phyloP scores from a whole-genome alignment of 768 basidiomycete species.

The Mycena filopes region DNA sequence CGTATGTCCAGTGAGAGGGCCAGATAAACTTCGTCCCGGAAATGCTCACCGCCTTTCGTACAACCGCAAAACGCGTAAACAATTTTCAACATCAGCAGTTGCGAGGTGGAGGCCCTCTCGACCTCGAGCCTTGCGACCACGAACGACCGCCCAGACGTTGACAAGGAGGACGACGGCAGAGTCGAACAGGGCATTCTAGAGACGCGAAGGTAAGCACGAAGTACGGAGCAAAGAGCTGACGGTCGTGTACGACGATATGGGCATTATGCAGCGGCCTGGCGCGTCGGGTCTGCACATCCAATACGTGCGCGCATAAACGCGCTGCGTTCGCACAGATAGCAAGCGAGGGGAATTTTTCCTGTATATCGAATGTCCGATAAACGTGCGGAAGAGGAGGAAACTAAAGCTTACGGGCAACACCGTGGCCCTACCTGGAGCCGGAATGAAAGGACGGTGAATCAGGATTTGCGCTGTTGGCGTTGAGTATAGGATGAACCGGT shows the following conservation, averaged over 20 bases:
- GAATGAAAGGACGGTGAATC: slow-evolving; percentile 24
- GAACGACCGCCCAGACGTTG: slow-evolving; percentile 50
- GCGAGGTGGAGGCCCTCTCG: slow-evolving; percentile 42
- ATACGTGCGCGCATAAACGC: slow-evolving; percentile 56
- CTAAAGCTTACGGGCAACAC: not conserved
- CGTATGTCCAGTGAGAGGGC: not conserved
- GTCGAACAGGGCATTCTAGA: slow-evolving; percentile 43
- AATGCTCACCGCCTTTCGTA: slow-evolving; percentile 6
- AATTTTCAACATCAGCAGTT: slow-evolving; percentile 50
- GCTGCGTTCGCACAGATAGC: slow-evolving; percentile 47
- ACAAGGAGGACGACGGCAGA: slow-evolving; percentile 53
- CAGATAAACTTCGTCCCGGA: not conserved
- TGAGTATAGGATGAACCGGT: not conserved
- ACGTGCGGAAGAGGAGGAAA: not conserved
- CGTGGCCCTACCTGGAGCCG: slow-evolving; percentile 2
- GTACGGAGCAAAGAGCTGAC: too few species aligned
- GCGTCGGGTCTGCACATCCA: slow-evolving; percentile 49
- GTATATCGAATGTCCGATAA: too few species aligned
- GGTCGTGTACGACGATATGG: slow-evolving; percentile 21
- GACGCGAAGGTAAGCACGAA: not conserved
- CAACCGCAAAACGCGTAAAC: slow-evolving; percentile 42
- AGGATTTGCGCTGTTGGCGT: slow-evolving; percentile 23
- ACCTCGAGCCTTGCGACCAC: slow-evolving; percentile 30
- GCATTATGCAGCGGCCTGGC: slow-evolving; percentile 21
- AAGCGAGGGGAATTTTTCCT: slow-evolving; percentile 44